Evolutionary conservation across 2,329 filamentous ascomycete species (phyloP).

Genomic region (Xylariaceae sp.): DNA sequence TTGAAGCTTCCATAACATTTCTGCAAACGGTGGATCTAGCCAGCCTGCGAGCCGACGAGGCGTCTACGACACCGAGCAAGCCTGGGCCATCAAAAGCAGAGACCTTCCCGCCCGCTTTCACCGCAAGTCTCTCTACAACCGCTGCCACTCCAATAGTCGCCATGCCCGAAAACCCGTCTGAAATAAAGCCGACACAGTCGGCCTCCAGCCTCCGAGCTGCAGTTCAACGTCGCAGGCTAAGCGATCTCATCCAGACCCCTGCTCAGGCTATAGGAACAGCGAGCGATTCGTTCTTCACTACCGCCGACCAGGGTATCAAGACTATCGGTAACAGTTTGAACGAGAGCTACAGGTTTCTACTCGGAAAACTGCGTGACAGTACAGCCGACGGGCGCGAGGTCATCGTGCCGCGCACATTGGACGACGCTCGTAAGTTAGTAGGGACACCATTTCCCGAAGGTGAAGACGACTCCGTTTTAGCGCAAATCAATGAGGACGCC

Average conservation of each 20-base stretch:
- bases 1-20: constrained; percentile 92
- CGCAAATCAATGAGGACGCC: constrained; percentile 41
- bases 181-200: constrained; percentile 37
- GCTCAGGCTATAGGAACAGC: constrained; percentile 76
- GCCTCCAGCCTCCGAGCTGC: constrained; percentile 43
- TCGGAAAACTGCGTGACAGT: constrained; percentile 80
- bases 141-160: constrained; percentile 32
- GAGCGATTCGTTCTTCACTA: constrained; percentile 78
- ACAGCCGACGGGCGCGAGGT: constrained; percentile 48
- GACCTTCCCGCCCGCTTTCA: constrained; percentile 56
- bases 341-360: constrained; percentile 88
- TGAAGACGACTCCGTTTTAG: constrained; percentile 55
- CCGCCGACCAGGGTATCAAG: constrained; percentile 87
- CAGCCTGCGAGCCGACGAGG: constrained; percentile 77
- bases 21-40: constrained; percentile 92
- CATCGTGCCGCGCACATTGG: constrained; percentile 78
- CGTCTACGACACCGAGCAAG: constrained; percentile 63
- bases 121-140: constrained; percentile 40
- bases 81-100: constrained; percentile 48
- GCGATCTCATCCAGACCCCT: constrained; percentile 80
- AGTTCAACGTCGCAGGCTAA: constrained; percentile 63
- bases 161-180: constrained; percentile 31
- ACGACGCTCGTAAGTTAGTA: constrained; percentile 87
- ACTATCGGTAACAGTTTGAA: constrained; percentile 87
- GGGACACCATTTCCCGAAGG: constrained; percentile 64